Evolutionary conservation across 2,329 filamentous ascomycete genomes (phyloP).

Genomic region (Alternaria longipes): DNA sequence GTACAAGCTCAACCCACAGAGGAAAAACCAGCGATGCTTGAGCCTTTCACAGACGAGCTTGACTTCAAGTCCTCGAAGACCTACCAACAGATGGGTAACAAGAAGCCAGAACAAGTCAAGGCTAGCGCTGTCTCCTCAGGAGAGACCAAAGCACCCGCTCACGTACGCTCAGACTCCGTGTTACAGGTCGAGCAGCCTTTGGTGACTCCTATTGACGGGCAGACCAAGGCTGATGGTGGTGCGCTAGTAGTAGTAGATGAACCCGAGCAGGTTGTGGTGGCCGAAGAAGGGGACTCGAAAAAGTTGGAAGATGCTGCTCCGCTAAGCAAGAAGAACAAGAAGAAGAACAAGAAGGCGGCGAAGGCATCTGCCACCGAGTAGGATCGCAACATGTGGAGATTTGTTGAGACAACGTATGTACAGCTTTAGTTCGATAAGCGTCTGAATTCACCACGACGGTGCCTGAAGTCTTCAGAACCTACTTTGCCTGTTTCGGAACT

Average conservation of each 20-base stretch:
- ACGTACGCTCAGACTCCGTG: slow-evolving; percentile 27
- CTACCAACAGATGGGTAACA: slow-evolving; percentile 24
- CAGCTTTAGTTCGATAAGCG: background rate
- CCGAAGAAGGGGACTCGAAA: rapidly evolving
- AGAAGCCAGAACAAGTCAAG: slow-evolving; percentile 6
- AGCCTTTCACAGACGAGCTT: slow-evolving; percentile 29
- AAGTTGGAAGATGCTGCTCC: background rate
- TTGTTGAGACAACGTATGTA: background rate
- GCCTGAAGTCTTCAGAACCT: no score
- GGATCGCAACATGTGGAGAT: no score
- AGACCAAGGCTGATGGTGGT: background rate
- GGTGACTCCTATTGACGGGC: background rate
- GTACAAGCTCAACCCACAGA: slow-evolving; percentile 16
- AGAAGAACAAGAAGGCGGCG: background rate
- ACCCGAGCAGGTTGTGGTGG: background rate
- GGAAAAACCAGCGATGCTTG: slow-evolving; percentile 9
- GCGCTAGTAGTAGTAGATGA: slow-evolving; percentile 2
- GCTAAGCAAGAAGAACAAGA: background rate
- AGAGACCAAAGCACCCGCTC: background rate
- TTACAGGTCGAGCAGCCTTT: slow-evolving; percentile 16
- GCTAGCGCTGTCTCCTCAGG: background rate
- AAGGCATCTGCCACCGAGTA: background rate
- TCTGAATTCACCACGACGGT: no score
- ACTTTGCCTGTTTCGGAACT: no score
- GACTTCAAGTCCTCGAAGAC: slow-evolving; percentile 27